A percentile compares a stretch with the other conserved stretches of the same genome.
These are phyloP conservation scores for Pseudonitzschia delicatissima DNA, from an alignment of 108 stramenopile species.

Conservation along the genomic window DNA sequence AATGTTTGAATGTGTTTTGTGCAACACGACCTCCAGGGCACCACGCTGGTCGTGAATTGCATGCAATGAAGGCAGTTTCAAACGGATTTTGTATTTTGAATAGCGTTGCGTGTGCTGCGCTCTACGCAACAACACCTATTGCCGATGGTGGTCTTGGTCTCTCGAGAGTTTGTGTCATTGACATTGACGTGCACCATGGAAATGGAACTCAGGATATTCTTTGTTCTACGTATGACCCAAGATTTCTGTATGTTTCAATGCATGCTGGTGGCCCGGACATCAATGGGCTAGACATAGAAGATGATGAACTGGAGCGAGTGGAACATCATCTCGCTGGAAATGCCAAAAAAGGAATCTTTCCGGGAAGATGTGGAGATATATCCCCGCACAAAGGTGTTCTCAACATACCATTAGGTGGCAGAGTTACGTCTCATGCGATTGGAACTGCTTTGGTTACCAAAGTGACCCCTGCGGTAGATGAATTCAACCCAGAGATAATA, in stretches of 20 bases:
- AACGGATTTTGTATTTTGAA: constrained; percentile 99
- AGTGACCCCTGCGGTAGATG: constrained; percentile 82
- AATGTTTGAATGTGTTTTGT: constrained; percentile 86
- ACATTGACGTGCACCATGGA: constrained; percentile 95
- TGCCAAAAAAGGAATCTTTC: constrained; percentile 75
- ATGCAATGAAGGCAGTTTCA: constrained; percentile 83
- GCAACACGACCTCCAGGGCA: constrained; percentile 91
- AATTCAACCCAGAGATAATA: constrained; percentile 91
- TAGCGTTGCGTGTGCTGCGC: constrained; percentile 92
- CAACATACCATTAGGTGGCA: constrained; percentile 80
- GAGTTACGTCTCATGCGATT: constrained; percentile 66
- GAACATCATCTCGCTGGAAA: constrained; percentile 41
- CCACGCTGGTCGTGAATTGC: constrained; percentile 87
- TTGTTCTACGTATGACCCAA: constrained; percentile 83
- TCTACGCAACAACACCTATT: constrained; percentile 85
- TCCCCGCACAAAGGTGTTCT: constrained; percentile 84
- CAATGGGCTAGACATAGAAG: constrained; percentile 63
- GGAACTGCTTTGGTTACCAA: constrained; percentile 75
- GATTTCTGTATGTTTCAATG: constrained; percentile 86
- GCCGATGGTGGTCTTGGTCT: constrained; percentile 81
- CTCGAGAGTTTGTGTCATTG: constrained; percentile 83
- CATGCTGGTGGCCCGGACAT: constrained; percentile 82
- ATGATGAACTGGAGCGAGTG: constrained; percentile 54
- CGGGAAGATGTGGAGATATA: constrained; percentile 81
- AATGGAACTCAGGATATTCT: constrained; percentile 93